Percentiles rank a stretch among this genome's conserved stretches.
These are phyloP conservation scores for Silene noctiflora DNA, from an alignment of 179 eudicot genomes.

Conservation along the genomic window DNA sequence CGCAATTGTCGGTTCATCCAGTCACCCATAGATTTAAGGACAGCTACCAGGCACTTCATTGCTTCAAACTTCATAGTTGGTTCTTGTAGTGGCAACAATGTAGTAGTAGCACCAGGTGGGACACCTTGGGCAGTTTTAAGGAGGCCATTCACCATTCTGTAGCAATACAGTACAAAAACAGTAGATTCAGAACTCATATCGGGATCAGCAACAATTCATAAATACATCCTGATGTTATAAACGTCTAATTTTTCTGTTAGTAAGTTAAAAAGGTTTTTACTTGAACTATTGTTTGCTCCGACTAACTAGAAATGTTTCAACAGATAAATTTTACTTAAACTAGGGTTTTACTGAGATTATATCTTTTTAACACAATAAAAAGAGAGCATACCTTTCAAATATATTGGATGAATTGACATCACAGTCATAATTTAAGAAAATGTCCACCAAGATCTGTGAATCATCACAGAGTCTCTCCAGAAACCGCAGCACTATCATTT, in stretches of 20 bases:
- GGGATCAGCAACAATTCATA: constrained; percentile 3
- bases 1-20: constrained; percentile 93
- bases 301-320: too few relatives aligned
- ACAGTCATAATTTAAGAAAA: constrained; percentile 94
- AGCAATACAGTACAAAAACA: constrained; percentile 18
- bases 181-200: background rate
- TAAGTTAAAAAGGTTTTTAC: background rate
- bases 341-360: background rate
- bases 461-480: constrained; percentile 89
- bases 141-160: constrained; percentile 99
- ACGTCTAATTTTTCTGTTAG: background rate
- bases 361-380: background rate
- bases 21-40: constrained; percentile 92
- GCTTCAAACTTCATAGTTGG: constrained; percentile 83
- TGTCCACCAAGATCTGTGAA: constrained; percentile 96
- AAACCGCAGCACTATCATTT: constrained; percentile 89
- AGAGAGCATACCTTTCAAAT: constrained; percentile 75
- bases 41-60: constrained; percentile 85
- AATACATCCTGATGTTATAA: background rate
- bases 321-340: background rate
- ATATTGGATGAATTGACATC: constrained; percentile 97
- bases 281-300: background rate
- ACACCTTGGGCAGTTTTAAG: constrained; percentile 99
- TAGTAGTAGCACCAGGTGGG: constrained; percentile 79
- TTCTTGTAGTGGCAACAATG: constrained; percentile 90